Percentiles rank a stretch among this genome's conserved stretches.
These are phyloP conservation scores for Saccharomycopsis guyanensis DNA, from an alignment of 805 yeast genomes.

Conservation along the genomic window DNA sequence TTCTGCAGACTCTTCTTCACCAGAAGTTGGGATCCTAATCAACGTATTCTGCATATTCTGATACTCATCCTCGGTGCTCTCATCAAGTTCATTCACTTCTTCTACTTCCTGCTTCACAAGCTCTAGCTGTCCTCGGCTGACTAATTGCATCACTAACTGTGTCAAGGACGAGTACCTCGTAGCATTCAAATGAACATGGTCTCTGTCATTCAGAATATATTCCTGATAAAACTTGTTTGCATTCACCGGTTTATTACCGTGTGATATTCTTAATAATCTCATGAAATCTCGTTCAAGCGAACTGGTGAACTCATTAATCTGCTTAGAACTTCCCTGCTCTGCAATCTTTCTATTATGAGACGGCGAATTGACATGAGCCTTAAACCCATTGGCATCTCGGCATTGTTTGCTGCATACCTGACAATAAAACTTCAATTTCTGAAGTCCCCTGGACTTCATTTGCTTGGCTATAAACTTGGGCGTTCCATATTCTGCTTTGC, in stretches of 20 bases:
- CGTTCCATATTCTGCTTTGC: constrained; percentile 52
- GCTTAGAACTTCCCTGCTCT: constrained; percentile 30
- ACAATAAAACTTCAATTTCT: constrained; percentile 80
- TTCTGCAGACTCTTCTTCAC: constrained; percentile 8
- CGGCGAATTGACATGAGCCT: constrained; percentile 80
- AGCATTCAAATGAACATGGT: constrained; percentile 87
- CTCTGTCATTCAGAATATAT: constrained; percentile 60
- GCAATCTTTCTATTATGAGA: constrained; percentile 60
- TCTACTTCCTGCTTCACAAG: constrained; percentile 7
- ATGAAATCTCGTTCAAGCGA: constrained; percentile 61
- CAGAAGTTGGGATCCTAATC: not conserved
- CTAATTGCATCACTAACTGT: constrained; percentile 56
- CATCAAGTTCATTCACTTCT: not conserved
- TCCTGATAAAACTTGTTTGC: constrained; percentile 89
- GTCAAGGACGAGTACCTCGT: constrained; percentile 72
- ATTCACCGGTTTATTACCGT: constrained; percentile 73
- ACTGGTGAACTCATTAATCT: constrained; percentile 49
- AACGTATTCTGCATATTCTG: not conserved
- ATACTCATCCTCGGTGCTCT: not conserved
- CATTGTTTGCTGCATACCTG: constrained; percentile 91
- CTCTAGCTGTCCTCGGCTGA: constrained; percentile 45
- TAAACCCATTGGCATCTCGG: constrained; percentile 92
- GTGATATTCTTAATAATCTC: constrained; percentile 50
- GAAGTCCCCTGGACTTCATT: constrained; percentile 77
- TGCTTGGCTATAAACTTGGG: constrained; percentile 69